Evolutionary conservation across 768 basidiomycete species (phyloP).

Genomic region (Tephrocybe rancida): DNA sequence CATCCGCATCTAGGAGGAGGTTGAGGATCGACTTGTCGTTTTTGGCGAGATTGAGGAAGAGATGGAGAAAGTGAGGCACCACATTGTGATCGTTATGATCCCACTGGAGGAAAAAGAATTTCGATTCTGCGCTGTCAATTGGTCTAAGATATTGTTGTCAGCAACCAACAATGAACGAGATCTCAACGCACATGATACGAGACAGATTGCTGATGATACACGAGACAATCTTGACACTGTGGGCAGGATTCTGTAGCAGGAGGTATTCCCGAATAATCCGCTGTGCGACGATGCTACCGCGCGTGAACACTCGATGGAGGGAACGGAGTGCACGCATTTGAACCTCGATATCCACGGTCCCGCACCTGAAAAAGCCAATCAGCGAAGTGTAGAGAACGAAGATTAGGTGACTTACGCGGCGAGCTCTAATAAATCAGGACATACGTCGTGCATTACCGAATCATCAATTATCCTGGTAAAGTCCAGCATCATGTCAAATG

Average conservation of each 20-base stretch:
- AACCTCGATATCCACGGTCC: slow-evolving; percentile 2
- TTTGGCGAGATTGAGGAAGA: slow-evolving; percentile 7
- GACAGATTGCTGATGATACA: neutral
- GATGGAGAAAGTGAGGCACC: slow-evolving; percentile 1
- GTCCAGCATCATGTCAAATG: slow-evolving; percentile 4
- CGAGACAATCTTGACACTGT: slow-evolving; percentile 6
- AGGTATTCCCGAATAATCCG: slow-evolving; percentile 5
- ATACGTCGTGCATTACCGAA: slow-evolving; percentile 10
- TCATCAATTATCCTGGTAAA: slow-evolving; percentile 4
- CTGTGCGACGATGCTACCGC: neutral
- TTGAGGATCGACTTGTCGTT: neutral
- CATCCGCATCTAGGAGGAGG: slow-evolving; percentile 11
- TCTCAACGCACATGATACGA: neutral
- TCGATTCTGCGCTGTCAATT: neutral
- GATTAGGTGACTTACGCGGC: neutral
- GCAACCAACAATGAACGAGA: neutral
- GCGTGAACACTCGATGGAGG: neutral
- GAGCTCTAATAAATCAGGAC: slow-evolving; percentile 11
- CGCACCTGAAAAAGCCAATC: neutral
- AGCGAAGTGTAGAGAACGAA: neutral
- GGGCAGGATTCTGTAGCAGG: neutral
- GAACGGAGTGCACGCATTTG: neutral
- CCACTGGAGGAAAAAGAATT: neutral
- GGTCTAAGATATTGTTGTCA: neutral
- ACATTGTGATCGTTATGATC: neutral